These are phyloP conservation scores for Epichloe sp. DNA, from an alignment of 2,329 filamentous ascomycete genomes.

Conservation along the genomic window DNA sequence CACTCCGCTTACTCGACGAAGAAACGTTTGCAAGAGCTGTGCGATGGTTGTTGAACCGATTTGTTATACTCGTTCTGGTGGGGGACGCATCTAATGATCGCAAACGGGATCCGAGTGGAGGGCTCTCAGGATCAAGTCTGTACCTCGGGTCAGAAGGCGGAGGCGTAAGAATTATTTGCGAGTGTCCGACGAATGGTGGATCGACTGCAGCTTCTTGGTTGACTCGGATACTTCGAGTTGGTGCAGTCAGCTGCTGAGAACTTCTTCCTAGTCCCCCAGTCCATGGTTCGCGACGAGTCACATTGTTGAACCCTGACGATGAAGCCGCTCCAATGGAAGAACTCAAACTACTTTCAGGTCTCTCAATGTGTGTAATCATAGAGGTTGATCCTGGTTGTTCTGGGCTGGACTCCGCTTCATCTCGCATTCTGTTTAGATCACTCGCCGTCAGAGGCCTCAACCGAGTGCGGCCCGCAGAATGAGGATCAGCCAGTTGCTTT, in stretches of 20 bases:
- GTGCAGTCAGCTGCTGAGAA: neutral
- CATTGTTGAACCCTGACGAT: neutral
- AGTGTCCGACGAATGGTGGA: neutral
- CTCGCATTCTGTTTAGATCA: constrained; percentile 10
- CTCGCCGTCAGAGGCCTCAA: constrained; percentile 9
- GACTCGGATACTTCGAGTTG: neutral
- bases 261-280: neutral
- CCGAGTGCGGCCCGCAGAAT: constrained; percentile 4
- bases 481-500: neutral
- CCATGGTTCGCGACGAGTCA: neutral
- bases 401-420: constrained; percentile 6
- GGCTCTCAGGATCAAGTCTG: neutral
- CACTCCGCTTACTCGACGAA: neutral
- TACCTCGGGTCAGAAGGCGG: constrained; percentile 5
- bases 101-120: neutral
- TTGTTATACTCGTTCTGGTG: neutral
- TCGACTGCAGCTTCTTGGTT: neutral
- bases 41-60: neutral
- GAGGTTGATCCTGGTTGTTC: constrained; percentile 2
- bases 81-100: neutral
- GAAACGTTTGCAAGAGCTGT: neutral
- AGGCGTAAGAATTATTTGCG: constrained; percentile 2
- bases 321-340: neutral
- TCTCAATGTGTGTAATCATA: neutral
- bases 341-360: neutral